Evolutionary conservation across 192 early-diverging fungal species (phyloP), one percentile per base, ranked within the genome.

Genomic region (Jimgerdemannia flammicorona): DNA sequence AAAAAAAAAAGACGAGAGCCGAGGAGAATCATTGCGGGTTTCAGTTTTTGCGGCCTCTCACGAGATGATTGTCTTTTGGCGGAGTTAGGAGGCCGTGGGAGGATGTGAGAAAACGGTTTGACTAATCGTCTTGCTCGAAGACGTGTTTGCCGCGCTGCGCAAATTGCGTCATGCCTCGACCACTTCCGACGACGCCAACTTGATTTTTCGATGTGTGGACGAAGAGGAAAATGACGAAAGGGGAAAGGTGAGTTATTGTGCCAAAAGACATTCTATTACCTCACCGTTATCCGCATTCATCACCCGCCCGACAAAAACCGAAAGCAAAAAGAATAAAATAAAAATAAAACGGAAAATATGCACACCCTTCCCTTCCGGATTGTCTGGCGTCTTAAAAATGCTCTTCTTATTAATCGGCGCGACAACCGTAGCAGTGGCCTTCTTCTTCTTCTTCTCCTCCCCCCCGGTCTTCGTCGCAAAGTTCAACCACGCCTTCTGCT

Each of bases 311-410:
- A 42, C n/a, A 29, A 70, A 40, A 40, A 6, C 40, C 4, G 20
- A 75, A 7, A 43, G 10, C 8, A 44, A 70, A 70, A 29, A 75
- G 69, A 69, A 54, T 8, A 49, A 59, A 59, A 59, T 11, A 14
- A 4, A 42, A 63, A 14, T 59, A 59, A 59, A 59, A 59, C 29
- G 29, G 14, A 10, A 69, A 41, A 42, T 19, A 29, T 44, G 10
- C 40, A 75, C 80, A 87, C 88, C 88, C 90, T 91, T 84, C 77
- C 93, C 82, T 74, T 93, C 79, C 3, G 91, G 91, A 80, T 92
- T 92, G 72, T 93, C 93, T 0, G 93, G 93, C 4, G 91, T 95
- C n/a, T 89, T 84, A 82, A 95, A 95, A 54, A 95, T 95, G 77
- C 89, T 90, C 75, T 85, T 86, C 70, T 92, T 91, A 54, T 93